phyloP scores from a whole-genome alignment of 148 eudicot genomes.

The Rhododendron vialii region DNA sequence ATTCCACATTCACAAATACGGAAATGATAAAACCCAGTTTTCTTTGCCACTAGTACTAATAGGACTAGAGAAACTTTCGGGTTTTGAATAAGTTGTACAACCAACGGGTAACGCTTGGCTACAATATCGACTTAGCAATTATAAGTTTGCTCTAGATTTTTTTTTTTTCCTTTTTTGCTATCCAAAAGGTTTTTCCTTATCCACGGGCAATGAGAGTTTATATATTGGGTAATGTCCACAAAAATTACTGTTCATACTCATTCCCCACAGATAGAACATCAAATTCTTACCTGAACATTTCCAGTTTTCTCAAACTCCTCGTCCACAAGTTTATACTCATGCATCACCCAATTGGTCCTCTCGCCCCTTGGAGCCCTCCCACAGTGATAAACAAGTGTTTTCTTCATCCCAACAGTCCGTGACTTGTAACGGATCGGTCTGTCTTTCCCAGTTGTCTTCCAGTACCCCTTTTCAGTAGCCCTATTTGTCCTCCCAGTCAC shows the following conservation, averaged over 20 bases:
- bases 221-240: background rate
- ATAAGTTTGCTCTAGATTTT: background rate
- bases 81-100: background rate
- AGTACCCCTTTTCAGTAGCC: slow-evolving; percentile 80
- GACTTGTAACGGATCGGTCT: slow-evolving; percentile 49
- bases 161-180: background rate
- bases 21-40: background rate
- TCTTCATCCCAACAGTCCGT: slow-evolving; percentile 66
- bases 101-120: background rate
- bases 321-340: slow-evolving; percentile 76
- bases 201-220: background rate
- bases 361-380: slow-evolving; percentile 92
- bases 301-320: slow-evolving; percentile 61
- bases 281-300: slow-evolving; percentile 50
- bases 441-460: slow-evolving; percentile 92
- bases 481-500: slow-evolving; percentile 69
- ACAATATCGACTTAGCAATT: background rate
- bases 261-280: background rate
- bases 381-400: slow-evolving; percentile 81
- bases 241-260: background rate
- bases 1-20: background rate
- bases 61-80: background rate
- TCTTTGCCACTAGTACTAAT: background rate
- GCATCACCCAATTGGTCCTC: slow-evolving; percentile 97
- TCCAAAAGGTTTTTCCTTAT: background rate